Base-by-base conservation (phyloP, 164 flowering plant species). In the Vitis rupestris region DNA sequence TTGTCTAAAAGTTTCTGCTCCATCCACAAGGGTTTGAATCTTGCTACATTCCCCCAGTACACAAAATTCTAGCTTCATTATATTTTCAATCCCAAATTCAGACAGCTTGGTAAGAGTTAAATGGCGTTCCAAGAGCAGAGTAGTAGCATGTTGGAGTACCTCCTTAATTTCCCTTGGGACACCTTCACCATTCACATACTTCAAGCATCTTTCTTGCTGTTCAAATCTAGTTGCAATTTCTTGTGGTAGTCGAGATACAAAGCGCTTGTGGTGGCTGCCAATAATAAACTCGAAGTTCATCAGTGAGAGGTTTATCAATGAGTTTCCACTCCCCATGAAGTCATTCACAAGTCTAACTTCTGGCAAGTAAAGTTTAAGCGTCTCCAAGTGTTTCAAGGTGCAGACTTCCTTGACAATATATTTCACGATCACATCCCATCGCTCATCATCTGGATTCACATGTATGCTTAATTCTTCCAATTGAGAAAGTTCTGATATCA, bases 401-500 rank as follows among this genome's bases (percentile, higher is more conserved):
- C 48, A 52, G 3, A 65, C 9, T 8, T 65, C 68, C 9, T 1
- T 8, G 17, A 27, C 4, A 23, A 51, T 2, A 27, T 15, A 5
- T 8, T 31, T 31, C 37, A 65, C 49, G 0, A 0, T 50, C 14
- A 7, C 23, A 11, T 17, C 9, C 68, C 68, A 65, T 49, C 68
- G 2, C 37, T 31, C 37, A 31, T 31, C 37, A 31, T 31, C 37
- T 31, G 37, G 37, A 31, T 31, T 31, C 37, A 31, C 37, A 5
- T 31, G 10, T 14, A 71, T 19, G 10, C 23, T 58, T 15, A 71
- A 31, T 29, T 63, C 50, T 51, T 64, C 50, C 55, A 71, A 27
- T 8, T 17, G 17, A 3, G 2, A 1, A 0, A 71, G 68, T 12
- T 9, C 9, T 14, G 74, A 71, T 55, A 71, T 54, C 10, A 56